Evolutionary conservation across 495 filamentous ascomycete genomes (phyloP).

Genomic region (Jackrogersella multiformis): DNA sequence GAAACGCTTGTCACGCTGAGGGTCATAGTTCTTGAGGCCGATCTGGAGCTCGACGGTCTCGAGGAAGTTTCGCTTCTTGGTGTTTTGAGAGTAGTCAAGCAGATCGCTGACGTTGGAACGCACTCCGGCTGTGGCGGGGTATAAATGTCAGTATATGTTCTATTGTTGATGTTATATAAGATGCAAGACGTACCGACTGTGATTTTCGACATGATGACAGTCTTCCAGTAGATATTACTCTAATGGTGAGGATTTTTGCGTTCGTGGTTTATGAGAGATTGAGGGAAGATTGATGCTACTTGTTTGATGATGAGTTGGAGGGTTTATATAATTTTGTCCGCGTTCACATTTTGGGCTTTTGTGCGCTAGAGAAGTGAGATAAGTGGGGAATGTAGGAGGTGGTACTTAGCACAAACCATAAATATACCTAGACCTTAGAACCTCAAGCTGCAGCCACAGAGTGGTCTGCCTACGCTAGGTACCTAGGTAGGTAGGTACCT

Average conservation of each 20-base stretch:
- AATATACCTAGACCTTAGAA: background rate
- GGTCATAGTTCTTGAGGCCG: constrained; percentile 99
- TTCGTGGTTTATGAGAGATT: constrained; percentile 40
- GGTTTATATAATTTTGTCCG: constrained; percentile 11
- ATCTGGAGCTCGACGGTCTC: constrained; percentile 96
- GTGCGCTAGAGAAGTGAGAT: background rate
- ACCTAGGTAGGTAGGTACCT: too few relatives aligned
- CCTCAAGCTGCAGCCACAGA: too few relatives aligned
- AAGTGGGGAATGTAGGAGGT: background rate
- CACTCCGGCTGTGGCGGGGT: constrained; percentile 79
- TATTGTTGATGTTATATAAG: background rate
- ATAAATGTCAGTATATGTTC: constrained; percentile 34
- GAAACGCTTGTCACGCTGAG: constrained; percentile 99
- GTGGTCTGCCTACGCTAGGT: too few relatives aligned
- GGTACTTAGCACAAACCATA: too few relatives aligned
- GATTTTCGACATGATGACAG: constrained; percentile 84
- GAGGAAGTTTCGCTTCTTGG: constrained; percentile 99
- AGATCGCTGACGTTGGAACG: constrained; percentile 90
- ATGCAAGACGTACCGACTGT: constrained; percentile 74
- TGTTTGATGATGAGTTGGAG: background rate
- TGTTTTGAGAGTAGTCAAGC: constrained; percentile 92
- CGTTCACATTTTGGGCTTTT: background rate
- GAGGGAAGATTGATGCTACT: constrained; percentile 11
- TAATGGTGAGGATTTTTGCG: constrained; percentile 76
- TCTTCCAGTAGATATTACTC: constrained; percentile 73